These are phyloP conservation scores for Thermochaetoides thermophila DNA, from an alignment of 495 filamentous ascomycete species.

Conservation along the genomic window DNA sequence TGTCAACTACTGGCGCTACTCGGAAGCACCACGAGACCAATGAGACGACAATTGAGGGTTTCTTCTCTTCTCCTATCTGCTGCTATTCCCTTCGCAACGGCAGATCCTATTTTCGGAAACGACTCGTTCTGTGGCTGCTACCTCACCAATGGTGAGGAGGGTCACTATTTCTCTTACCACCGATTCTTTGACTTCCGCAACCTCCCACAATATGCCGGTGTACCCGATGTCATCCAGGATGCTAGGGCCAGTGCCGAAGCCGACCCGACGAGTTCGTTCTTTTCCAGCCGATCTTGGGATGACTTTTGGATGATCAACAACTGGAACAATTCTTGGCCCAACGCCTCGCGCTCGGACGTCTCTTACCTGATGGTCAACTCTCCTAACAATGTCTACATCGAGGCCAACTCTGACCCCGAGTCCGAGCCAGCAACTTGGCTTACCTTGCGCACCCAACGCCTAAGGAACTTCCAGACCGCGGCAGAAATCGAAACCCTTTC, in stretches of 20 bases:
- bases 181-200: slow-evolving; percentile 55
- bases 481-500: slow-evolving; percentile 49
- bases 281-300: slow-evolving; percentile 23
- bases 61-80: slow-evolving; percentile 12
- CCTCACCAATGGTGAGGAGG: slow-evolving; percentile 29
- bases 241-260: slow-evolving; percentile 17
- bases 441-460: slow-evolving; percentile 45
- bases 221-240: slow-evolving; percentile 22
- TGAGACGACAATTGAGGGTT: no score
- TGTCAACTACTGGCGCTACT: no score
- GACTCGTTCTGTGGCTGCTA: slow-evolving; percentile 33
- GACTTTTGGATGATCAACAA: slow-evolving; percentile 43
- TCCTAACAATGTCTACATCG: slow-evolving; percentile 50
- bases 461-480: slow-evolving; percentile 40
- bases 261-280: slow-evolving; percentile 24
- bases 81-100: slow-evolving; percentile 4
- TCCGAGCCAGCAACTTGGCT: slow-evolving; percentile 36
- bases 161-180: slow-evolving; percentile 47
- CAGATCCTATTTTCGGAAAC: slow-evolving; percentile 11
- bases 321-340: slow-evolving; percentile 34
- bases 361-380: slow-evolving; percentile 44
- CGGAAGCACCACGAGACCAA: no score
- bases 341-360: slow-evolving; percentile 22
- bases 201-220: slow-evolving; percentile 22
- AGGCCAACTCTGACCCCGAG: slow-evolving; percentile 22